Conservation (phyloP, 2,329 filamentous ascomycete genomes). For the Fusarium caatingaense region DNA sequence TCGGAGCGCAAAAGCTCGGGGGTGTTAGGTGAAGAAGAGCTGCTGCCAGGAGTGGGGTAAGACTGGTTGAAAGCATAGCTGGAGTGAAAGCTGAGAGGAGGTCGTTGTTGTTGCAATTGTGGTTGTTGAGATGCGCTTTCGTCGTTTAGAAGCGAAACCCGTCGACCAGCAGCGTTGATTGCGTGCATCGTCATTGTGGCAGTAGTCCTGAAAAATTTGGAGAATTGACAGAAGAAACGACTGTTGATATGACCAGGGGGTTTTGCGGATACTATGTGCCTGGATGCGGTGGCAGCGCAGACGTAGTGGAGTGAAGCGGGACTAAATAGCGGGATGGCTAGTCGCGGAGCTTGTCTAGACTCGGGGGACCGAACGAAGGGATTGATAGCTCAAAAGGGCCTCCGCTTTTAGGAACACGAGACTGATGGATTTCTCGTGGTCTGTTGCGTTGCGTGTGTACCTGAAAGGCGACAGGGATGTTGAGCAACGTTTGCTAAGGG, state of each 20-base stretch:
- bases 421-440: constrained; percentile 34
- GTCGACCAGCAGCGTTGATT: constrained; percentile 66
- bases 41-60: constrained; percentile 53
- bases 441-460: constrained; percentile 24
- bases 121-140: constrained; percentile 21
- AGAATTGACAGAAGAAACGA: not conserved
- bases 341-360: constrained; percentile 30
- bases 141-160: constrained; percentile 71
- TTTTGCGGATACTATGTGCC: constrained; percentile 9
- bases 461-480: constrained; percentile 25
- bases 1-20: constrained; percentile 70
- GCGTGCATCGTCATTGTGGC: constrained; percentile 59
- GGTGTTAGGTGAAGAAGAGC: constrained; percentile 62
- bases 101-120: constrained; percentile 27
- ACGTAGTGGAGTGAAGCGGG: constrained; percentile 24
- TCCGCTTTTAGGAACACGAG: constrained; percentile 38
- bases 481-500: constrained; percentile 10
- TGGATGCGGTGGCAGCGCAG: constrained; percentile 23
- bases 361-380: constrained; percentile 14
- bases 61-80: constrained; percentile 50
- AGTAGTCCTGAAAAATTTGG: not conserved
- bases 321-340: constrained; percentile 34
- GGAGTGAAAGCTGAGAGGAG: constrained; percentile 50
- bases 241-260: constrained; percentile 13
- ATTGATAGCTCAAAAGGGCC: constrained; percentile 25